These are phyloP conservation scores for Penicillium sp. DNA, from an alignment of 2,329 filamentous ascomycete genomes.

Conservation along the genomic window DNA sequence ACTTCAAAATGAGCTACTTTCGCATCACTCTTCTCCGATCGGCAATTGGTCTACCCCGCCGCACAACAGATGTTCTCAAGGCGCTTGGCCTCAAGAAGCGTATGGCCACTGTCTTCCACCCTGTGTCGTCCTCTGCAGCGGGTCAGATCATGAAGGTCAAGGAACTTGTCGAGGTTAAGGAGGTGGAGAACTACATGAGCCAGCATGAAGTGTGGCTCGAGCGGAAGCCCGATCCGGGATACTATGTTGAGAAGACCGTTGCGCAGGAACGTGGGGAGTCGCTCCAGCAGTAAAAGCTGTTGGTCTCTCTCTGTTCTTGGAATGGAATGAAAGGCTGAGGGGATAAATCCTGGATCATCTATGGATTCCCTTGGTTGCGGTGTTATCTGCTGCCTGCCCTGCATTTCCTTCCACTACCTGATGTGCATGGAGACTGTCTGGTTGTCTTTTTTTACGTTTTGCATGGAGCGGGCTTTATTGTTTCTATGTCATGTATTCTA, in stretches of 20 bases:
- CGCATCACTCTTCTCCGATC: conserved; percentile 87
- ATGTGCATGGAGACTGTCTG: background rate
- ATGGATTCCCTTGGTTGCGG: background rate
- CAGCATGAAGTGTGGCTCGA: conserved; percentile 67
- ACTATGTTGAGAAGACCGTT: conserved; percentile 67
- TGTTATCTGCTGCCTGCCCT: background rate
- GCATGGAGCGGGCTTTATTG: conserved; percentile 23
- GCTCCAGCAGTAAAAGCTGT: conserved; percentile 15
- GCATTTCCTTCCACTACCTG: background rate
- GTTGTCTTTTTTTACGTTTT: conserved; percentile 13
- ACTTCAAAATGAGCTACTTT: conserved; percentile 70
- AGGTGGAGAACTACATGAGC: conserved; percentile 67
- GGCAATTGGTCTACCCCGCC: conserved; percentile 80
- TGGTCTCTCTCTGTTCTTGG: background rate
- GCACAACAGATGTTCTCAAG: conserved; percentile 75
- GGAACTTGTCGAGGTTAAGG: conserved; percentile 79
- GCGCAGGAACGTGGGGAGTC: conserved; percentile 26
- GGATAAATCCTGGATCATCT: background rate
- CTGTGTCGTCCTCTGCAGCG: conserved; percentile 74
- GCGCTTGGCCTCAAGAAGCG: conserved; percentile 84
- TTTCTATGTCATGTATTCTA: conserved; percentile 21
- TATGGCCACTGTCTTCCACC: conserved; percentile 85
- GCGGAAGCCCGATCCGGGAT: conserved; percentile 75
- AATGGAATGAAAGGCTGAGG: background rate
- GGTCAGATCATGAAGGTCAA: conserved; percentile 94